Base-by-base conservation (phyloP, 495 filamentous ascomycete species). In the Podospora anserina region DNA sequence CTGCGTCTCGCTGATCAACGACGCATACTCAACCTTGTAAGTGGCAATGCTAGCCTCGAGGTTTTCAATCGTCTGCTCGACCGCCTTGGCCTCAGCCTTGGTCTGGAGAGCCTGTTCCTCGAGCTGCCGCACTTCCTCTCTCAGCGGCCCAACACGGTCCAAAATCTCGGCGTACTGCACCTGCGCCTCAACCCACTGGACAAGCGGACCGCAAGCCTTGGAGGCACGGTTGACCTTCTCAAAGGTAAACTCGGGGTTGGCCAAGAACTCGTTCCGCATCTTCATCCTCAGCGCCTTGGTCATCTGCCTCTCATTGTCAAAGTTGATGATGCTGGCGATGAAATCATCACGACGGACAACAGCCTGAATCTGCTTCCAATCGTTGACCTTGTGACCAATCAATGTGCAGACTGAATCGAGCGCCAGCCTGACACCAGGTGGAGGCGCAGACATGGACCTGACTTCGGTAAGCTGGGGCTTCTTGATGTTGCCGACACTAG, bases 1-100 rank as follows among this genome's bases (percentile, higher is more conserved):
- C 76, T 98, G 92, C 0, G 96, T 98, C 81, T 99, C 91, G 76
- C 92, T 96, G 76, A 99, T 97, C 66, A 99, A 87, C 16, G 91
- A 88, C 56, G 95, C 95, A 73, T 99, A 99, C 81, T 99, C 96
- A 5, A 87, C 88, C 84, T 97, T 98, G 87, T 98, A 98, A n/a
- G 86, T 91, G 26, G 89, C 90, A 76, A 99, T 98, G 77, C 94
- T 97, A 70, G 86, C 83, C 74, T 99, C 95, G 4, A 99, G 85
- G 32, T 84, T 85, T 26, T 84, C 85, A 71, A 99, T 94, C 26
- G 88, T 95, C 70, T 93, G 89, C 75, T 96, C 90, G 64, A 97
- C 94, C 4, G 92, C 92, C 78, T 93, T 90, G 20, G 96, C 96
- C 77, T 97, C 88, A 0, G 94, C 93, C 80, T 94, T 97, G 44